Evolutionary conservation across 345 rosid genomes (phyloP), one percentile per base, ranked within the genome.

Genomic region (Crucihimalaya himalaica): DNA sequence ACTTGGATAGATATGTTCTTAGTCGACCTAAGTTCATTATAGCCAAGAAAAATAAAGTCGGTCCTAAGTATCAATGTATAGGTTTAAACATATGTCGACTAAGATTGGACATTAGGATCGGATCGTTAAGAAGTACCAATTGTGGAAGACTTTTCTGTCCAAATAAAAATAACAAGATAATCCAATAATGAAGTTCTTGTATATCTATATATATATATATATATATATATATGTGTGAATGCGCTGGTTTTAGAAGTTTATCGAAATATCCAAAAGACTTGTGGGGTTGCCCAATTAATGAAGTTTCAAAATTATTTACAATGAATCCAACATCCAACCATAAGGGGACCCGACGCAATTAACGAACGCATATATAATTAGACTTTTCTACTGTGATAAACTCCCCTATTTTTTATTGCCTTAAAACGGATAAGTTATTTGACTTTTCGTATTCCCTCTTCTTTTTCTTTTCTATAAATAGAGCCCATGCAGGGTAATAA

Each of bases 251-350:
- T 12, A 53, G 28, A 67, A 23, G 13, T 52, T 52, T 31, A 32
- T 10, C 40, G 42, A 61, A 19, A 27, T 1, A 46, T 70, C 68
- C 42, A 42, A 53, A 29, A 43, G n/a, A 63, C 70, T 54, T 42
- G 71, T 53, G 70, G 76, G 46, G 27, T n/a, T 63, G 8, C 27
- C 64, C n/a, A n/a, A 73, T 63, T 73, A 54, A 73, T 73, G 69
- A 63, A 52, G 63, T 23, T 62, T 63, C 35, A 23, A 63, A 28
- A 52, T 29, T 63, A 52, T 72, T 29, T 5, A 63, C 63, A 62
- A 52, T 63, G 69, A 29, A 29, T 40, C 70, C 76, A 63, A 63
- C 77, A 18, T 5, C 56, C 56, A 72, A 72, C 70, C 63, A 42
- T 31, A 72, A 21, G 53, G 20, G 76, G 68, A 5, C 75, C 63